These are phyloP conservation scores for Penicillium antarcticum DNA, from an alignment of 495 filamentous ascomycete species.

Conservation along the genomic window DNA sequence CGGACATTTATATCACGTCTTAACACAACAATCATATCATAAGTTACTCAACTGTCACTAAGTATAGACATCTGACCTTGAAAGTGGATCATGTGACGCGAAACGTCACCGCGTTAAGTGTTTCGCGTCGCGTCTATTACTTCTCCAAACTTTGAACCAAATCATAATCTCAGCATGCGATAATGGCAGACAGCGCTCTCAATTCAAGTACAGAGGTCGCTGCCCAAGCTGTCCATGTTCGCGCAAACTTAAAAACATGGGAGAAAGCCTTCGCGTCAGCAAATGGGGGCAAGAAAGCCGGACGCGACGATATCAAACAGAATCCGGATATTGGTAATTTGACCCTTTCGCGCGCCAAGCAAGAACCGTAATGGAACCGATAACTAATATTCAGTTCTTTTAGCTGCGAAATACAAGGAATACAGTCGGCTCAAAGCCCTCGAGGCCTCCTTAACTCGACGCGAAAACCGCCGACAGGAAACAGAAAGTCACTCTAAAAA, in stretches of 20 bases:
- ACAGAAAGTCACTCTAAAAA: slow-evolving; percentile 33
- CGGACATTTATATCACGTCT: too few species aligned
- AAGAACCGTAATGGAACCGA: background rate
- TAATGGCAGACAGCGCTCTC: slow-evolving; percentile 28
- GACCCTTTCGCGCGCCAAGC: background rate
- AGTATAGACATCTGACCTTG: too few species aligned
- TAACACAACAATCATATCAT: too few species aligned
- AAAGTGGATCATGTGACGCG: slow-evolving; percentile 4
- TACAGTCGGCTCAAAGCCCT: slow-evolving; percentile 73
- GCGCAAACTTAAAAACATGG: slow-evolving; percentile 80
- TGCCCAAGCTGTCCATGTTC: slow-evolving; percentile 41
- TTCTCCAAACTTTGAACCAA: background rate
- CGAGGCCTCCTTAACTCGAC: slow-evolving; percentile 28
- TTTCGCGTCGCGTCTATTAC: slow-evolving; percentile 9
- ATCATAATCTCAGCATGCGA: slow-evolving; percentile 17
- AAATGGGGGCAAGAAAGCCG: slow-evolving; percentile 72
- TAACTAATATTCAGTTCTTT: background rate
- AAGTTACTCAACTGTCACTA: too few species aligned
- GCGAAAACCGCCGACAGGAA: slow-evolving; percentile 27
- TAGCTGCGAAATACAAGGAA: slow-evolving; percentile 87
- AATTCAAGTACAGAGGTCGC: slow-evolving; percentile 23
- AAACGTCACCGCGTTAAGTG: slow-evolving; percentile 22
- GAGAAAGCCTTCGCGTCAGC: slow-evolving; percentile 70
- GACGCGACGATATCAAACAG: slow-evolving; percentile 82
- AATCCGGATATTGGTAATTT: slow-evolving; percentile 73